These are phyloP conservation scores for Rhizomucor pusillus DNA, from an alignment of 371 early-diverging fungal species.

Conservation along the genomic window DNA sequence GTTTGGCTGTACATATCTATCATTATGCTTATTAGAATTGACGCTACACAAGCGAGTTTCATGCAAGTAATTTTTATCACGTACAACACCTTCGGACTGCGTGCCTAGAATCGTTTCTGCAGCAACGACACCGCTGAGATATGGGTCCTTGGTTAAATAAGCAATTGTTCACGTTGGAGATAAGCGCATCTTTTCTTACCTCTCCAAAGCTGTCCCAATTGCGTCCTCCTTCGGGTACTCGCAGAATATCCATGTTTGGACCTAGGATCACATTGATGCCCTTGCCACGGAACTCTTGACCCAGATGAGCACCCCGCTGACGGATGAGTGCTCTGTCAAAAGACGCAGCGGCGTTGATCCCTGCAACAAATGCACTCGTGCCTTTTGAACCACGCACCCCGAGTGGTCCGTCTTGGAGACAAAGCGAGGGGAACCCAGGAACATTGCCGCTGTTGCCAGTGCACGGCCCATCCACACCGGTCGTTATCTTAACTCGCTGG, in stretches of 20 bases:
- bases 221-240: constrained; percentile 37
- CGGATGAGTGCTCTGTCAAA: constrained; percentile 45
- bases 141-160: constrained; percentile 58
- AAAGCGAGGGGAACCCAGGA: constrained; percentile 50
- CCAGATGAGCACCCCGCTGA: constrained; percentile 45
- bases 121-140: constrained; percentile 33
- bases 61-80: not conserved
- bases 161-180: too few relatives aligned
- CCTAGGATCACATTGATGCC: constrained; percentile 51
- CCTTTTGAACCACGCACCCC: constrained; percentile 42
- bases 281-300: constrained; percentile 38
- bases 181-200: not conserved
- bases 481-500: constrained; percentile 43
- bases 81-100: constrained; percentile 38
- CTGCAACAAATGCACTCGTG: constrained; percentile 45
- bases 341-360: constrained; percentile 52
- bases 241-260: constrained; percentile 18
- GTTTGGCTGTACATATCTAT: constrained; percentile 53
- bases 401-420: constrained; percentile 52
- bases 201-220: constrained; percentile 57
- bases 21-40: not conserved
- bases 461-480: constrained; percentile 48
- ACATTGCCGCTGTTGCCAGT: constrained; percentile 45
- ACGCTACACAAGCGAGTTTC: not conserved
- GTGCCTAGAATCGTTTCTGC: constrained; percentile 29